Evolutionary conservation across 106 monocot species (phyloP), one percentile per base, ranked within the genome.

Genomic region (Amphibolis antarctica): DNA sequence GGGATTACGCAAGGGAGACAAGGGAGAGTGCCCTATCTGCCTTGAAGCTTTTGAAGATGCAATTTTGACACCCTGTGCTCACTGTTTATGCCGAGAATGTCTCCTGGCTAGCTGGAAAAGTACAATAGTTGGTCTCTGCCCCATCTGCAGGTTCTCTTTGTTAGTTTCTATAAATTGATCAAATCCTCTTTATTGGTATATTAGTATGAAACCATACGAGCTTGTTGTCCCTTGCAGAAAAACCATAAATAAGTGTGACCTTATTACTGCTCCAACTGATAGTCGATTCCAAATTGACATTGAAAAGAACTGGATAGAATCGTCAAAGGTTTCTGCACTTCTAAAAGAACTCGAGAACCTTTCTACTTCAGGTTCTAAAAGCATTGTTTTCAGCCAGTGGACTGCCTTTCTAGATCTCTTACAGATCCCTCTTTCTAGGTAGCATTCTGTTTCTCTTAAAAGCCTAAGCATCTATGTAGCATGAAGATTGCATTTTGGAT

Each of bases 301-400:
- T 49, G 78, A 86, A 36, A 89, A 86, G 45, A 96, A 96, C 42
- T 96, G 94, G 94, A 73, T 89, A 19, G 89, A 86, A 56, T 96
- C 94, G 9, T 84, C 86, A 59, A 96, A 96, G 69, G 78, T 96
- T 30, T 86, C 94, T 28, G 63, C 71, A 36, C 89, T 96, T 46
- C 66, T 96, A 15, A 72, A 77, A 23, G 89, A 89, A 63, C 71
- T 96, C 21, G 83, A 86, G 70, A 73, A 67, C 18, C 74, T 86
- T 66, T 69, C 77, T 11, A 60, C 18, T 61, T 74, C 71, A 30
- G 83, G 86, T 43, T 89, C 84, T n/a, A 96, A 96, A 70, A 89
- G 89, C 66, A 96, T 96, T 42, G 64, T 96, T n/a, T 96, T 96
- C 63, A 96, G 89, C 77, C 94, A 96, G 55, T 96, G 94, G 94